A percentile compares a stretch with the other conserved stretches of the same genome.
phyloP scores from a whole-genome alignment of 768 basidiomycete genomes.

The Russula ochroleuca region DNA sequence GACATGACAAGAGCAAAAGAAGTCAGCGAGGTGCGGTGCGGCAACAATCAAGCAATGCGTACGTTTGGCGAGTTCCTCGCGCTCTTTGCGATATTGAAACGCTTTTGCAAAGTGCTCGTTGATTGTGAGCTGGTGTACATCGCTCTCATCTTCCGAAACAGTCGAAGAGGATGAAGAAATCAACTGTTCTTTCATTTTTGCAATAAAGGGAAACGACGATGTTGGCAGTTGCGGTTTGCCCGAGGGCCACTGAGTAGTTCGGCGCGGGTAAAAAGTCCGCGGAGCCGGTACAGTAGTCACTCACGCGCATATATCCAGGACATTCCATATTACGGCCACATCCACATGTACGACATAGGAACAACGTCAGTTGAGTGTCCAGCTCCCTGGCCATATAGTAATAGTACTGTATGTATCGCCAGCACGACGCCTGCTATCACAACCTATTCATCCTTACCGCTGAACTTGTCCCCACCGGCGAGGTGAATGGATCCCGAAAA shows the following conservation, averaged over 20 bases:
- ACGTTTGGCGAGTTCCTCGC: slow-evolving; percentile 80
- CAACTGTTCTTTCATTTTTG: slow-evolving; percentile 21
- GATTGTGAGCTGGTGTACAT: slow-evolving; percentile 52
- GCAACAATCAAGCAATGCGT: slow-evolving; percentile 31
- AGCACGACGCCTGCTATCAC: not conserved
- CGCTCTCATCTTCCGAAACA: slow-evolving; percentile 35
- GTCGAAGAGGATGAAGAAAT: slow-evolving; percentile 20
- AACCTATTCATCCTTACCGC: not conserved
- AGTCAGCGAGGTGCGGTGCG: not conserved
- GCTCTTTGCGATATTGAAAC: slow-evolving; percentile 76
- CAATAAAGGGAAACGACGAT: not conserved
- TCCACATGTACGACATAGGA: not conserved
- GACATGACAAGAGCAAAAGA: slow-evolving; percentile 8
- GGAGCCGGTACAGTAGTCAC: too few species aligned
- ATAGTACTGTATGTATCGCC: not conserved
- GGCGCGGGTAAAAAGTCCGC: not conserved
- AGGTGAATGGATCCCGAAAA: slow-evolving; percentile 17
- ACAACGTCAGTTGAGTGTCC: not conserved
- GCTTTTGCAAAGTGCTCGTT: slow-evolving; percentile 79
- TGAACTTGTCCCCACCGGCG: not conserved
- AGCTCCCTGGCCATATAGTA: not conserved
- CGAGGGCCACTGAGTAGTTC: too few species aligned
- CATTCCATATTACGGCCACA: not conserved
- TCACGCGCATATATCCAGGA: too few species aligned
- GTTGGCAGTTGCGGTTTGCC: not conserved